Evolutionary conservation across 371 early-diverging fungal species (phyloP), one percentile per base, ranked within the genome.

Genomic region (Zychaea mexicana): DNA sequence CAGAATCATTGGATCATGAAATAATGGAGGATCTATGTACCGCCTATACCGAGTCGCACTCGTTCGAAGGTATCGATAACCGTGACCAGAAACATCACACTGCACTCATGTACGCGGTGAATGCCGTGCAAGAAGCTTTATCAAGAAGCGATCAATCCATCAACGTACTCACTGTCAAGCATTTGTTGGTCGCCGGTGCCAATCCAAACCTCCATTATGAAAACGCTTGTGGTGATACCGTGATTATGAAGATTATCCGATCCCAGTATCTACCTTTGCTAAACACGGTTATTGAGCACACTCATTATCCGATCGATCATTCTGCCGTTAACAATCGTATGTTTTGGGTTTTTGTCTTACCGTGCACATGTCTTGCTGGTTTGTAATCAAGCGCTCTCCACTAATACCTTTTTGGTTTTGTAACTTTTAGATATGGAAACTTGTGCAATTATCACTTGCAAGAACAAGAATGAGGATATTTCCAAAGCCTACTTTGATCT

Each of bases 101-200:
- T 24, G 75, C 75, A 0, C 57, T 83, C 2, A 74, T 71, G 67
- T 52, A 60, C 24, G 78, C 76, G 7, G 21, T 74, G 15, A 64
- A 67, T 60, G 54, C 67, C 15, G 21, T 70, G n/a, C 45, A 60
- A 12, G 13, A 17, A 0, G 6, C 21, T 30, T 52, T 64, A 7
- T 38, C 56, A 9, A 42, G 31, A 32, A 65, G 17, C n/a, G 36
- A 60, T 55, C 13, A 10, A 26, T 5, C 24, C 0, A n/a, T 61
- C 49, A 56, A 55, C 15, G 17, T 61, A 8, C 46, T 52, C 2
- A 19, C 54, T 17, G 26, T 69, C 33, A 27, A 55, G 9, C 46
- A 68, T 19, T 27, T 65, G 22, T 53, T 79, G 13, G 36, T 62
- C 13, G 52, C 61, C 28, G 67, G 73, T 8, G 77, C 74, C 12